A percentile compares a stretch with the other conserved stretches of the same genome.
Conservation (phyloP, 1,139 yeast species). For the Pichia sp. region DNA sequence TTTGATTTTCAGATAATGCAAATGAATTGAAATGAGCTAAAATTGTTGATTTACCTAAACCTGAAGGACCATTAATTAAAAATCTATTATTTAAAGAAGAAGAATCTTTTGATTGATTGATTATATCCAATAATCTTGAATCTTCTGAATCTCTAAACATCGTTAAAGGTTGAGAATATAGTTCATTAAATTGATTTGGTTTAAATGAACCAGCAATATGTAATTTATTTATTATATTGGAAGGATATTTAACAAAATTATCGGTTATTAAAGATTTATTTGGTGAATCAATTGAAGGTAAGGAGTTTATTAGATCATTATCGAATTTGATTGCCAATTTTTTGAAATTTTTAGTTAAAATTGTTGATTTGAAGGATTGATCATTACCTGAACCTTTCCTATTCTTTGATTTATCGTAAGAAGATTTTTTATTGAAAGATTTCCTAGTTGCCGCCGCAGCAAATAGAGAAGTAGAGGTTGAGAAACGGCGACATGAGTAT, state of each 20-base stretch:
- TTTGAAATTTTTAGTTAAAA: conserved; percentile 20
- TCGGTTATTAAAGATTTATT: conserved; percentile 17
- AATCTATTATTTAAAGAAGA: conserved; percentile 41
- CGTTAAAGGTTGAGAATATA: conserved; percentile 50
- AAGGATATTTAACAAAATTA: conserved; percentile 18
- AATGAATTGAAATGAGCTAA: conserved; percentile 66
- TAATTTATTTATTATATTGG: conserved; percentile 18
- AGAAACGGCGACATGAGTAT: conserved; percentile 10
- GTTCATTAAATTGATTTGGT: conserved; percentile 57
- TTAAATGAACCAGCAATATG: conserved; percentile 48
- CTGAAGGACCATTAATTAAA: conserved; percentile 62
- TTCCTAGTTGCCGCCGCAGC: conserved; percentile 21
- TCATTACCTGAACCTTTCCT: conserved; percentile 29
- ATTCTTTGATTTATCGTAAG: conserved; percentile 21
- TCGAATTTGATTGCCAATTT: conserved; percentile 20
- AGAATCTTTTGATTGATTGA: conserved; percentile 23
- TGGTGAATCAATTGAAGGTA: conserved; percentile 15
- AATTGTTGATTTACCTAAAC: conserved; percentile 74
- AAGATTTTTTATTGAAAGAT: conserved; percentile 24
- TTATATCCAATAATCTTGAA: conserved; percentile 25
- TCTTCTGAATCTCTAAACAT: conserved; percentile 39
- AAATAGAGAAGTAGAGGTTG: conserved; percentile 5
- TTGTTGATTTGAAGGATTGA: conserved; percentile 21
- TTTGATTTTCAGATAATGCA: conserved; percentile 27
- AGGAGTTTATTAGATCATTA: conserved; percentile 13